Conservation (phyloP, 2,329 filamentous ascomycete genomes). For the Alternaria angustiovoidea region DNA sequence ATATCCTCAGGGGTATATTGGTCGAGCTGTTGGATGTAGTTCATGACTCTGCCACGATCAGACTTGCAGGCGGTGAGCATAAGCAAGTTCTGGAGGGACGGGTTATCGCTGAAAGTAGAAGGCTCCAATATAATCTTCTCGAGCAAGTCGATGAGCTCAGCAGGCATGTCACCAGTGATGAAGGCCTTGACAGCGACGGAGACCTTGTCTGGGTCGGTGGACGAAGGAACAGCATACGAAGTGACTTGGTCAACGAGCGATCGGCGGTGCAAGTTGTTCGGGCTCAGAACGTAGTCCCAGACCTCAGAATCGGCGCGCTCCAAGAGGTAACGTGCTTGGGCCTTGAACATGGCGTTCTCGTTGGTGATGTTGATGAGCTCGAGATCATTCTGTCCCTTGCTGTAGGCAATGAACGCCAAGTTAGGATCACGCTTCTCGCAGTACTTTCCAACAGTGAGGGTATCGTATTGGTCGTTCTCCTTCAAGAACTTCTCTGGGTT, state of each 20-base stretch:
- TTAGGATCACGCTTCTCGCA: constrained; percentile 99
- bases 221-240: constrained; percentile 84
- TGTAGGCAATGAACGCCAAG: constrained; percentile 91
- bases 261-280: constrained; percentile 94
- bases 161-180: constrained; percentile 87
- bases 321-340: constrained; percentile 93
- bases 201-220: constrained; percentile 91
- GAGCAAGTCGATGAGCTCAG: constrained; percentile 93
- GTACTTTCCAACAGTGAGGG: constrained; percentile 92
- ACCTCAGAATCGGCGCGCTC: constrained; percentile 89
- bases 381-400: constrained; percentile 95
- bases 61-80: constrained; percentile 97
- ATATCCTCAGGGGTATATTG: constrained; percentile 93
- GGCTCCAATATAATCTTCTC: constrained; percentile 99
- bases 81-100: constrained; percentile 93
- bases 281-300: constrained; percentile 92
- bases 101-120: constrained; percentile 97
- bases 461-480: constrained; percentile 97
- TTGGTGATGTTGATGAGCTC: constrained; percentile 98
- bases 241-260: constrained; percentile 97
- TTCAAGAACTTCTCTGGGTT: constrained; percentile 97
- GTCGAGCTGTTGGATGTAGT: constrained; percentile 92
- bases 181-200: constrained; percentile 94
- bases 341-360: constrained; percentile 99
- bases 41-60: constrained; percentile 92